Evolutionary conservation across 192 early-diverging fungal genomes (phyloP).

Genomic region (Gaertneriomyces sp.): DNA sequence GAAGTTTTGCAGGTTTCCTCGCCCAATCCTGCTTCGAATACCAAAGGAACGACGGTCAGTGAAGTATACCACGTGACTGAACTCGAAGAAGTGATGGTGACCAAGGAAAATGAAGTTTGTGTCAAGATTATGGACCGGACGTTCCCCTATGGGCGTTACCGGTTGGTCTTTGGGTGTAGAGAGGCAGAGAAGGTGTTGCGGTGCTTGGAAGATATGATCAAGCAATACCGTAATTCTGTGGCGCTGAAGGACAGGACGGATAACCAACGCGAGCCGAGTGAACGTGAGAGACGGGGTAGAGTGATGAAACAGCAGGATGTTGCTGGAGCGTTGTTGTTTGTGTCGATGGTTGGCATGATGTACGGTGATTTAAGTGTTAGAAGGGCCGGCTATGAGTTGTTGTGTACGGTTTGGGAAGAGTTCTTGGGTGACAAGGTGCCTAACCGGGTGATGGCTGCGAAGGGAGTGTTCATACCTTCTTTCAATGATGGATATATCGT

Average conservation of each 20-base stretch:
- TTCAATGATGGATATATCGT: slow-evolving; percentile 84
- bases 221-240: background rate
- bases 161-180: slow-evolving; percentile 9
- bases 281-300: too few species aligned
- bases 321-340: slow-evolving; percentile 86
- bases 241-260: background rate
- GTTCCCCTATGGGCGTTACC: background rate
- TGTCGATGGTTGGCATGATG: slow-evolving; percentile 85
- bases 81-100: slow-evolving; percentile 65
- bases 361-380: slow-evolving; percentile 77
- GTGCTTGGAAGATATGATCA: slow-evolving; percentile 14
- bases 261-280: background rate
- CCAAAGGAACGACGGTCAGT: slow-evolving; percentile 70
- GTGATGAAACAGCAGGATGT: slow-evolving; percentile 41
- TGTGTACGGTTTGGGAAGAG: slow-evolving; percentile 74
- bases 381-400: slow-evolving; percentile 83
- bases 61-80: slow-evolving; percentile 86
- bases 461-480: slow-evolving; percentile 73
- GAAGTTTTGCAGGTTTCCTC: slow-evolving; percentile 74
- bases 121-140: slow-evolving; percentile 31
- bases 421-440: slow-evolving; percentile 75
- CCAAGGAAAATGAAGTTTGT: slow-evolving; percentile 15
- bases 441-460: slow-evolving; percentile 16
- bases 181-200: slow-evolving; percentile 23
- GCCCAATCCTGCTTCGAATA: slow-evolving; percentile 22